Evolutionary conservation across 306 rosid genomes (phyloP), one percentile per base, ranked within the genome.

Genomic region (Potentilla sterilis): DNA sequence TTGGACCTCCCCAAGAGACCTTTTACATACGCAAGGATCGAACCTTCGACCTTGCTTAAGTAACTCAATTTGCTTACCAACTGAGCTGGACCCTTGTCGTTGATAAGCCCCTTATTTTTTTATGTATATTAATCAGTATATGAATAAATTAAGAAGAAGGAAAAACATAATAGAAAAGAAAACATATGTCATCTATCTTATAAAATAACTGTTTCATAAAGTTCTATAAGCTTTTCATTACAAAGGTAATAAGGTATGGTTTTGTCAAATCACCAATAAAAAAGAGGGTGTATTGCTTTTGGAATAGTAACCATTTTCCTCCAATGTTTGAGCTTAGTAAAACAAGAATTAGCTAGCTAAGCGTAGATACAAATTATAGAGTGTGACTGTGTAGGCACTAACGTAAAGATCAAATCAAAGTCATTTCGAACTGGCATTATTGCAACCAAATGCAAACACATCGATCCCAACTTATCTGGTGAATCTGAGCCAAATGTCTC

Each of bases 331-430:
- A 28, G 38, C 66, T 37, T 19, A 35, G 14, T 10, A 21, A 72
- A 38, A 24, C 49, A 72, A 37, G 11, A 58, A 58, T n/a, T 6
- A 15, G 42, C 67, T 11, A 37, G 35, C 37, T 37, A 7, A 2
- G 40, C 40, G 4, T 37, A 5, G 40, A 37, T 37, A 37, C 4
- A 37, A 37, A 37, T 37, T 19, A 51, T 6, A 18, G 37, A 49
- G 2, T 16, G 4, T 14, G 21, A 59, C 2, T 73, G 32, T 43
- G 44, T 37, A 28, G 0, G 69, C 58, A 73, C 57, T 32, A 79
- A 3, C 34, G 40, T 57, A 70, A 28, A 16, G 28, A 16, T 72
- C 81, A 87, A 75, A 81, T 85, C 83, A 71, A 62, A 52, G 83
- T 79, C 85, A 21, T 40, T 43, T 75, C 83, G 68, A 79, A 49